Base-by-base conservation (phyloP, 352 stramenopile species). In the Globisporangium emineosum region DNA sequence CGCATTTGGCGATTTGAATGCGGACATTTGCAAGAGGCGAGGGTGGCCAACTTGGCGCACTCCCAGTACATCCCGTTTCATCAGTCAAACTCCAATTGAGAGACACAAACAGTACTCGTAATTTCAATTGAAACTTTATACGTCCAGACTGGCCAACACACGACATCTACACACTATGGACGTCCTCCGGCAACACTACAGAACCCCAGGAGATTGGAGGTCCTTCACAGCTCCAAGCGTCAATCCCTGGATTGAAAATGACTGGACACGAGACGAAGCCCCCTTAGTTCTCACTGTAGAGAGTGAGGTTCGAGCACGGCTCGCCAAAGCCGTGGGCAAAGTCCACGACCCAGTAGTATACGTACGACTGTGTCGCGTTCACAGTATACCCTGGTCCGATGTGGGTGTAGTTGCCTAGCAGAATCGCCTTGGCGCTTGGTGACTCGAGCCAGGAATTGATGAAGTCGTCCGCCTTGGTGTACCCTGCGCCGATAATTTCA, bases 321-420 rank as follows among this genome's bases (percentile, higher is more conserved):
- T 60, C 54, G 35, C 35, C 35, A 17, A 49, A 29, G 32, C 54
- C 21, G 5, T 30, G 15, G 5, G 55, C 55, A 21, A 76, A 73
- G 55, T 76, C 70, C 15, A 73, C 30, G 6, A 65, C 49, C 66
- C 66, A 76, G 56, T 70, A 76, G 17, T 60, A 62, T 42, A 63
- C 65, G 58, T 73, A 73, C 29, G n/a, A 15, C 43, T 66, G 56
- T 15, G 30, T 53, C 32, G 42, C 37, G n/a, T 73, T 71, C 66
- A 57, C 62, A 19, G 62, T 60, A 60, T 66, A 73, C 27, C 70
- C 70, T 15, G 60, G 62, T 1, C 70, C 70, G 21, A 76, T 51
- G 59, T 68, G 70, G 25, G 61, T 63, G 63, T 64, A 68, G 50
- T 76, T 59, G 37, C 66, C 62, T 21, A 73, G 57, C 17, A 76